phyloP scores from a whole-genome alignment of 140 eudicot genomes.

The Artemisia princeps region DNA sequence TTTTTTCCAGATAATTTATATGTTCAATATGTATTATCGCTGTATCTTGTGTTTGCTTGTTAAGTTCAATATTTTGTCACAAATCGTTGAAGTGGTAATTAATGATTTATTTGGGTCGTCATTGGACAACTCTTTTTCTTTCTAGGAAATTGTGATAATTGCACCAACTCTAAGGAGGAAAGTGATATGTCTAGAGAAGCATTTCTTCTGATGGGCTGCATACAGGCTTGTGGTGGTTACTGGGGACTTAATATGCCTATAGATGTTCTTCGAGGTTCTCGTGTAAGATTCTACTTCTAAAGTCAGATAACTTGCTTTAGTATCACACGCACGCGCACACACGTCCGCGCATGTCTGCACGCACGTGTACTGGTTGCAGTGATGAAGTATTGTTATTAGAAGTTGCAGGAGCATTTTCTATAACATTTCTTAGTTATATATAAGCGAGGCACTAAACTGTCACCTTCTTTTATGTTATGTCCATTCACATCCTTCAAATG shows the following conservation, averaged over 20 bases:
- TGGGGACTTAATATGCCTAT: conserved; percentile 87
- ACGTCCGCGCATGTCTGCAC: not conserved
- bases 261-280: conserved; percentile 94
- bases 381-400: not conserved
- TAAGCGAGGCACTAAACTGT: not conserved
- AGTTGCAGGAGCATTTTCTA: not conserved
- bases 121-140: conserved; percentile 7
- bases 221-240: conserved; percentile 66
- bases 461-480: not conserved
- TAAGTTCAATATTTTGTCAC: not conserved
- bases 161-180: conserved; percentile 57
- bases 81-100: conserved; percentile 14
- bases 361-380: not conserved
- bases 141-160: conserved; percentile 87
- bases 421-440: not conserved
- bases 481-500: not conserved
- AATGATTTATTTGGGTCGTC: conserved; percentile 1
- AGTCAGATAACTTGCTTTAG: conserved; percentile 13
- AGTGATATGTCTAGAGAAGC: conserved; percentile 77
- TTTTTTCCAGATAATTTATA: too few relatives aligned
- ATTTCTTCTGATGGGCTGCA: conserved; percentile 73
- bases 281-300: conserved; percentile 48
- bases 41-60: too few relatives aligned
- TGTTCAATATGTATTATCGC: too few relatives aligned
- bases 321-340: too few relatives aligned